Evolutionary conservation across 768 basidiomycete species (phyloP).

Genomic region (Cantharellus anzutake): DNA sequence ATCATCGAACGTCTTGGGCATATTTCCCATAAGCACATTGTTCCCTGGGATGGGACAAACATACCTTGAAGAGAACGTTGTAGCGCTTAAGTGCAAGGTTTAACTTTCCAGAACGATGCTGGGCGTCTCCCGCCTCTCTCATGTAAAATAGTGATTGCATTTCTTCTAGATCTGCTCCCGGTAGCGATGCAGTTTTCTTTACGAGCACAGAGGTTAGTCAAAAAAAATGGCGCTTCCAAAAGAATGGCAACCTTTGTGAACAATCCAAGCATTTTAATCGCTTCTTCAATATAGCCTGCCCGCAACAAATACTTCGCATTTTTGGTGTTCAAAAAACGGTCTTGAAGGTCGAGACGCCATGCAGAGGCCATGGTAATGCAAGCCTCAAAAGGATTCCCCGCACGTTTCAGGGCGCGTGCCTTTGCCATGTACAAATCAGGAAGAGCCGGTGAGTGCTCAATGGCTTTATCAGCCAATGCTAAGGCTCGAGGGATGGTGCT

Average conservation of each 20-base stretch:
- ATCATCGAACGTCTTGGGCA: constrained; percentile 53
- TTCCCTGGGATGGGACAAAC: constrained; percentile 4
- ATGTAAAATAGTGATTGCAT: constrained; percentile 91
- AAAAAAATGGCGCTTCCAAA: not conserved
- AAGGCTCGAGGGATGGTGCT: constrained; percentile 31
- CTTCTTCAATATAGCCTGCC: constrained; percentile 63
- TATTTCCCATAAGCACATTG: not conserved
- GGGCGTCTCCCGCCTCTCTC: constrained; percentile 59
- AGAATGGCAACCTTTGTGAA: constrained; percentile 71
- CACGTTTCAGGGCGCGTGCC: constrained; percentile 70
- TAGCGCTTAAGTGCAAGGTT: constrained; percentile 77
- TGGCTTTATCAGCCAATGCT: constrained; percentile 39
- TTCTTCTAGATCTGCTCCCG: constrained; percentile 70
- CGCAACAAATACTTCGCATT: constrained; percentile 77
- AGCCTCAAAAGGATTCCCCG: constrained; percentile 62
- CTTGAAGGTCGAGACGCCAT: constrained; percentile 73
- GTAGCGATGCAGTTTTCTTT: constrained; percentile 71
- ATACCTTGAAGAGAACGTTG: constrained; percentile 51
- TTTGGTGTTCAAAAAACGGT: constrained; percentile 89
- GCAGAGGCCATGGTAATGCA: constrained; percentile 65
- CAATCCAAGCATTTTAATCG: constrained; percentile 50
- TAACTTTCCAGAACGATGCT: constrained; percentile 41
- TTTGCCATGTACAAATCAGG: constrained; percentile 75
- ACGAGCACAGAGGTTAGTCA: not conserved
- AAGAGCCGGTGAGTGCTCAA: constrained; percentile 78